Percentiles rank a stretch among this genome's conserved stretches.
Evolutionary conservation across 2,329 filamentous ascomycete genomes (phyloP).

Genomic region (Botrytis elliptica): DNA sequence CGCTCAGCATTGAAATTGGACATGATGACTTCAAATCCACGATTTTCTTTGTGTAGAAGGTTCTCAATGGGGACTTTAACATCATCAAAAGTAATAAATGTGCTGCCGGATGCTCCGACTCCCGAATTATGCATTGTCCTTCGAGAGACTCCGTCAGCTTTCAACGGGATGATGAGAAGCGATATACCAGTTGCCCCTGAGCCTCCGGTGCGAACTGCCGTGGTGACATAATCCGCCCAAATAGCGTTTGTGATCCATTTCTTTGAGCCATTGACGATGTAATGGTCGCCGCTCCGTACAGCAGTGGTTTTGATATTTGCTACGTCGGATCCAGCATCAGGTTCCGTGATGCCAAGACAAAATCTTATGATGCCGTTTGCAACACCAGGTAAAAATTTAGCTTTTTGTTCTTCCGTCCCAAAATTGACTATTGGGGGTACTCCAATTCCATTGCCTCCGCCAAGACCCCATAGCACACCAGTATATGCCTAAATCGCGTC

Average conservation of each 20-base stretch:
- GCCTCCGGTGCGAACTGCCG: conserved; percentile 59
- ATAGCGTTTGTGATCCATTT: conserved; percentile 67
- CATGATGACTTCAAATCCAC: conserved; percentile 59
- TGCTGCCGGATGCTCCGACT: conserved; percentile 60
- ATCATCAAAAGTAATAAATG: conserved; percentile 55
- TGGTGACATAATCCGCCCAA: conserved; percentile 60
- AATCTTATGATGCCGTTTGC: conserved; percentile 59
- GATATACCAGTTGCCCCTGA: conserved; percentile 54
- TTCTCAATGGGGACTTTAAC: conserved; percentile 54
- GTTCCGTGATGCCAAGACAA: conserved; percentile 65
- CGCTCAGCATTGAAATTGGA: conserved; percentile 60
- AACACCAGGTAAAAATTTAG: conserved; percentile 57
- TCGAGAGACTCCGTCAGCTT: conserved; percentile 49
- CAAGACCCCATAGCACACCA: conserved; percentile 57
- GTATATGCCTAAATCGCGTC: conserved; percentile 45
- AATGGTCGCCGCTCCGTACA: conserved; percentile 48
- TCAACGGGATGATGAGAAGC: conserved; percentile 55
- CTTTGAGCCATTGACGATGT: conserved; percentile 65
- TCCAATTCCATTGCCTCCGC: conserved; percentile 61
- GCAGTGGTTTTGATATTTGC: conserved; percentile 63
- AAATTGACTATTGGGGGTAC: conserved; percentile 62
- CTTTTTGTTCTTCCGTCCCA: conserved; percentile 59
- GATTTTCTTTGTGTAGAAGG: conserved; percentile 53
- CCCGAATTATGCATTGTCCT: conserved; percentile 63
- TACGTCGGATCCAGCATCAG: conserved; percentile 62